A percentile compares a stretch with the other conserved stretches of the same genome.
Evolutionary conservation across 1,139 yeast genomes (phyloP).

Genomic region (Geotrichum bryndzae): DNA sequence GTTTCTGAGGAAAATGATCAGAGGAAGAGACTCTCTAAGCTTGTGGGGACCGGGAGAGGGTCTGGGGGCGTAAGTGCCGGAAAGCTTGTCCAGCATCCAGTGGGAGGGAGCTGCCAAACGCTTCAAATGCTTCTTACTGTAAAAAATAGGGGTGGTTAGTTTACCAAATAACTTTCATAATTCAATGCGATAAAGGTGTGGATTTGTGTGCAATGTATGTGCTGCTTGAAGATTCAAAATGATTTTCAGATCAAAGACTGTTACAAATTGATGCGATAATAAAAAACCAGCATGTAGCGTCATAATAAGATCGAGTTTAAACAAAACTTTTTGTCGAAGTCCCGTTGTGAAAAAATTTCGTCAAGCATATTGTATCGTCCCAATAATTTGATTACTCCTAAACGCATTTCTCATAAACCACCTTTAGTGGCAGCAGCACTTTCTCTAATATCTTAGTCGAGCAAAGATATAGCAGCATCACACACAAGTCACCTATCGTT

Average conservation of each 20-base stretch:
- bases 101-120: conserved; percentile 99
- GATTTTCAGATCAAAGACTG: neutral
- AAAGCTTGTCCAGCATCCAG: conserved; percentile 99
- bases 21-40: conserved; percentile 97
- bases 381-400: neutral
- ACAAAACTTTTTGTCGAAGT: neutral
- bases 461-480: neutral
- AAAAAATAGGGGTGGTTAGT: neutral
- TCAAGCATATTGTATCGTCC: neutral
- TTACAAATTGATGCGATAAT: neutral
- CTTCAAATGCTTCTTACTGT: conserved; percentile 90
- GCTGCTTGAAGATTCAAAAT: neutral
- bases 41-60: conserved; percentile 99
- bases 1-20: conserved; percentile 97
- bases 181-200: neutral
- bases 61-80: conserved; percentile 99
- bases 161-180: neutral
- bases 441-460: neutral
- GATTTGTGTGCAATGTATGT: neutral
- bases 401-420: neutral
- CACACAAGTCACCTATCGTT: neutral
- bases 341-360: neutral
- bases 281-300: neutral
- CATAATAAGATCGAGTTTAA: too few relatives aligned
- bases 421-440: neutral